Base-by-base conservation (phyloP, 148 eudicot species). In the Silene latifolia region DNA sequence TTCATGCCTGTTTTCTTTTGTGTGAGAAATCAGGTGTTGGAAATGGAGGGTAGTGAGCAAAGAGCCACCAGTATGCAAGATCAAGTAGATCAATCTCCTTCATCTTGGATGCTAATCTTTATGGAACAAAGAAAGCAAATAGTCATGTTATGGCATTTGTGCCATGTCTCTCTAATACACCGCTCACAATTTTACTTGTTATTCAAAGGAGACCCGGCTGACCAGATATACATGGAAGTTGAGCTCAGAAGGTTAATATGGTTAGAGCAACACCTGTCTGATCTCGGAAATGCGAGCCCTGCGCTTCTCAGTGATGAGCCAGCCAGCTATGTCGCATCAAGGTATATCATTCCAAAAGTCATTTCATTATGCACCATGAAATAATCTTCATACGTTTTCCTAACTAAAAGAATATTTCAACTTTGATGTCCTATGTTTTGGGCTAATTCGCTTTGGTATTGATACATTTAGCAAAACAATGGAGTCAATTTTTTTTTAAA, bases 251-350 rank as follows among this genome's bases (percentile, higher is more conserved):
- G 99, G 80, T 67, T 95, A 80, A 90, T 89, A 63, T 95, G 98
- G 98, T 82, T 95, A 82, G 99, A 95, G 74, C 99, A 95, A 69
- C 93, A 92, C 78, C 82, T 95, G 61, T 88, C 96, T 12, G 99
- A 90, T 75, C 87, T 95, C 76, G 99, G 99, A 47, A 95, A 95
- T 81, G 98, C 99, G 32, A 95, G 99, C 87, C 99, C 99, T 13
- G 99, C 99, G 29, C 97, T 95, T 56, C 83, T 95, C 68, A 84
- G 98, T 42, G 97, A 95, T 79, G 98, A 90, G 71, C 98, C 99
- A 48, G 89, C 97, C 24, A 80, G 87, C 80, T 88, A 88, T 57
- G 97, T 92, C 67, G 73, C 94, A 25, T 87, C 97, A 64, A 90
- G 99, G 97, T 92, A 87, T 61, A 11, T 18, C 29, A 24, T 18